Percentiles rank a stretch among this genome's conserved stretches.
phyloP scores from a whole-genome alignment of 441 rosid genomes.

The Lagerstroemia fauriei region DNA sequence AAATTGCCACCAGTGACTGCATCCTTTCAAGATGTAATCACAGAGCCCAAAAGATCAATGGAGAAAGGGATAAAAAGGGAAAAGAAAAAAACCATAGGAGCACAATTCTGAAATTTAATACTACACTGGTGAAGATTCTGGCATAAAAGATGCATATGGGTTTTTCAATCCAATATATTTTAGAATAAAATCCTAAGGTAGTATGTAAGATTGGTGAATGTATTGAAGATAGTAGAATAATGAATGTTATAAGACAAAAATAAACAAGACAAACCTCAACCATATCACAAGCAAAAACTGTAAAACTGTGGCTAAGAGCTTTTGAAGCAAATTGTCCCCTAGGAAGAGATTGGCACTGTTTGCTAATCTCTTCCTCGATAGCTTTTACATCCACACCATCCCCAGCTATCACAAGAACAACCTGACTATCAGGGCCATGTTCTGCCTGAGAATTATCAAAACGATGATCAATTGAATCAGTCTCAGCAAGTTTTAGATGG shows the following conservation, averaged over 20 bases:
- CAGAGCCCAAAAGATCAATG: background rate
- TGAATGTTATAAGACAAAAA: background rate
- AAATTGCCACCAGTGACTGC: background rate
- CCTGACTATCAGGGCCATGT: constrained; percentile 97
- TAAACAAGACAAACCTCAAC: constrained; percentile 51
- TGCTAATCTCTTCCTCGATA: constrained; percentile 72
- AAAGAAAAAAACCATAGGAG: background rate
- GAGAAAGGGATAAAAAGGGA: background rate
- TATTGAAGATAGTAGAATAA: background rate
- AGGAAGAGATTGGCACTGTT: constrained; percentile 71
- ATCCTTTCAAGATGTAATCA: background rate
- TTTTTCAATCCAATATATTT: background rate
- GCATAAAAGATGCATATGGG: background rate
- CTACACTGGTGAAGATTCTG: background rate
- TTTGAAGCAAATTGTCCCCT: constrained; percentile 79
- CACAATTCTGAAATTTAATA: background rate
- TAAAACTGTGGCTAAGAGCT: constrained; percentile 80
- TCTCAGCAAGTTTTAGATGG: background rate
- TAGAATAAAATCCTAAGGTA: background rate
- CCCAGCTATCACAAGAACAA: constrained; percentile 80
- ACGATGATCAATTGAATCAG: background rate
- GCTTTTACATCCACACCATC: constrained; percentile 72
- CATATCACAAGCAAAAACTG: constrained; percentile 74
- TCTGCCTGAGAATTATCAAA: constrained; percentile 63
- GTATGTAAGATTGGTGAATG: background rate